These are phyloP conservation scores for Ambrosia artemisiifolia DNA, from an alignment of 129 eudicot species.

Conservation along the genomic window DNA sequence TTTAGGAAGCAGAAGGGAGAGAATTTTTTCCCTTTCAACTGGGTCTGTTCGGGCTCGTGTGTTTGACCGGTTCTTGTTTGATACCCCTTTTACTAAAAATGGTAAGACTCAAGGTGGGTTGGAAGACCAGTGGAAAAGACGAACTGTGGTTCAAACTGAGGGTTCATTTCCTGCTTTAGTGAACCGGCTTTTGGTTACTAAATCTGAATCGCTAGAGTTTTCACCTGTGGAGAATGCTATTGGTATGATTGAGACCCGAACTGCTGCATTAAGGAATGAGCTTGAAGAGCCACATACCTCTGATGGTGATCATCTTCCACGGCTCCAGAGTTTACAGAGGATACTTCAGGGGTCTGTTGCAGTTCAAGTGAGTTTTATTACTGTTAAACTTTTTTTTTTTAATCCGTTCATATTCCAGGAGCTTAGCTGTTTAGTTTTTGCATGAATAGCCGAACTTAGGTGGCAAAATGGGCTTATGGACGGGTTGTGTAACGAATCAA, in stretches of 20 bases:
- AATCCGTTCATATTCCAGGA: background rate
- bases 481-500: background rate
- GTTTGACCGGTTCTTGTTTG: conserved; percentile 89
- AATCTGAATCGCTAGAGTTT: conserved; percentile 92
- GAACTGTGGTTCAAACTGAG: conserved; percentile 89
- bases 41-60: conserved; percentile 96
- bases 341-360: conserved; percentile 99
- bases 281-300: conserved; percentile 97
- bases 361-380: conserved; percentile 76
- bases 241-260: conserved; percentile 97
- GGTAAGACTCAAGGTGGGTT: conserved; percentile 98
- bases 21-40: conserved; percentile 88
- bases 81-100: conserved; percentile 94
- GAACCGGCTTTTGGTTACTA: conserved; percentile 76
- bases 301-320: conserved; percentile 98
- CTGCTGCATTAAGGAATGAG: conserved; percentile 94
- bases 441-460: background rate
- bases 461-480: background rate
- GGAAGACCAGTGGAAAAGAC: conserved; percentile 97
- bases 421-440: background rate
- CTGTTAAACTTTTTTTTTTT: background rate
- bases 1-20: conserved; percentile 91
- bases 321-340: conserved; percentile 93
- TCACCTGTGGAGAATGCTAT: conserved; percentile 99
- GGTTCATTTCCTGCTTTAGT: conserved; percentile 99